Percentiles rank a stretch among this genome's conserved stretches.
These are phyloP conservation scores for Ogataea neopini DNA, from an alignment of 805 yeast species.

Conservation along the genomic window DNA sequence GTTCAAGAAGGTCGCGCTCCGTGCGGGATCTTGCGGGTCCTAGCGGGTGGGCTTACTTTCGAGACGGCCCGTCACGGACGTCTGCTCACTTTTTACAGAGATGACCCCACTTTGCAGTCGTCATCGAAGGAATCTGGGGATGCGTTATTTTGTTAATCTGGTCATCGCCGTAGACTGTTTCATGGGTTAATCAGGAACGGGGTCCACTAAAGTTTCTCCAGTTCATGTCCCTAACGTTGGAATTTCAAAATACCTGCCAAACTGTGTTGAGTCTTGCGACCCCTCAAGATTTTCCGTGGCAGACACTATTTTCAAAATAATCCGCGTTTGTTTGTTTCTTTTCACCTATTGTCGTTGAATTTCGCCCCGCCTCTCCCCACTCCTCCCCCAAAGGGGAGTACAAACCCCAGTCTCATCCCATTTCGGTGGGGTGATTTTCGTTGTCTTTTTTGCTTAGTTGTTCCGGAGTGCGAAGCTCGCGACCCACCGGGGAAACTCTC, in stretches of 20 bases:
- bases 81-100: not conserved
- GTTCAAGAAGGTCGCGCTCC: not conserved
- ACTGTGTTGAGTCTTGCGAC: not conserved
- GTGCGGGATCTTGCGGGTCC: slow-evolving; percentile 7
- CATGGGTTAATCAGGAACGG: not conserved
- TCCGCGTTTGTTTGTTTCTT: slow-evolving; percentile 1
- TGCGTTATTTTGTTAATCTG: slow-evolving; percentile 1
- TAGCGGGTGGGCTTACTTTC: slow-evolving; percentile 1
- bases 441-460: slow-evolving; percentile 1
- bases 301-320: slow-evolving; percentile 1
- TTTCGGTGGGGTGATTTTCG: slow-evolving; percentile 9
- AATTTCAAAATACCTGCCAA: not conserved
- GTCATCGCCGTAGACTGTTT: not conserved
- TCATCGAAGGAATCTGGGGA: slow-evolving; percentile 5
- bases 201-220: too few species aligned
- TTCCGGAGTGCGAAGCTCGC: slow-evolving; percentile 2
- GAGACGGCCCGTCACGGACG: slow-evolving; percentile 3
- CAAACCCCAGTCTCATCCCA: slow-evolving; percentile 12
- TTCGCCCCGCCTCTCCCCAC: slow-evolving; percentile 15
- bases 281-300: not conserved
- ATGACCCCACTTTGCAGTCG: slow-evolving; percentile 7
- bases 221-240: too few species aligned
- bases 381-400: slow-evolving; percentile 8
- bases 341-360: slow-evolving; percentile 6
- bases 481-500: not conserved